Conservation (phyloP, 768 basidiomycete genomes). For the Hortiboletus flavorubellus region DNA sequence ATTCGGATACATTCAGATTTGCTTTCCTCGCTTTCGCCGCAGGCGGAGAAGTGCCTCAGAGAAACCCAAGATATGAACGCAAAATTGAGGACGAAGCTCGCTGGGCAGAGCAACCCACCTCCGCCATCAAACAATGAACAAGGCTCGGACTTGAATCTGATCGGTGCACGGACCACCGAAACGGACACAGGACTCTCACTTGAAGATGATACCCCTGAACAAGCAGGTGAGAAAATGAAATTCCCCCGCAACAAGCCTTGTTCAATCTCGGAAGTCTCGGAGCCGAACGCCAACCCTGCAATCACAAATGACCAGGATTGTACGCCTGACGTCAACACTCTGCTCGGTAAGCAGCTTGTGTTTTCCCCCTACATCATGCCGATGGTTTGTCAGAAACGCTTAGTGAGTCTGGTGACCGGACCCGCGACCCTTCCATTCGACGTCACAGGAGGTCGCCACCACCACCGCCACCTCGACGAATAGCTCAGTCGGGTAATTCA, state of each 20-base stretch:
- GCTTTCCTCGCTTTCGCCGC: conserved; percentile 6
- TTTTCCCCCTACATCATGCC: neutral
- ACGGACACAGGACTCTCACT: neutral
- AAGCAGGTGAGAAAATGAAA: neutral
- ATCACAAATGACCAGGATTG: neutral
- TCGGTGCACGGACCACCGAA: neutral
- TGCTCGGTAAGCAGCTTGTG: neutral
- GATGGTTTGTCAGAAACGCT: conserved; percentile 1
- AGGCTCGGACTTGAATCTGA: neutral
- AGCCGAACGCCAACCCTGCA: neutral
- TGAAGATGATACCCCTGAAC: neutral
- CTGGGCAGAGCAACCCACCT: neutral
- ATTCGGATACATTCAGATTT: neutral
- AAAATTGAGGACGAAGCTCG: conserved; percentile 1
- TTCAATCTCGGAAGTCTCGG: neutral
- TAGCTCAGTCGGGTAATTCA: neutral
- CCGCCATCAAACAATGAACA: no score
- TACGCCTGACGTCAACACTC: neutral
- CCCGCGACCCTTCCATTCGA: neutral
- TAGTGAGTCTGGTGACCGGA: neutral
- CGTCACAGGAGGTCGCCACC: neutral
- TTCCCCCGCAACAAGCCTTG: neutral
- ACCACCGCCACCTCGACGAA: neutral
- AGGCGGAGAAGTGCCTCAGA: neutral
- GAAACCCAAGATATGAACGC: neutral